Percentiles rank a stretch among this genome's conserved stretches.
Evolutionary conservation across 2,329 filamentous ascomycete genomes (phyloP).

Genomic region (Geosmithia putterillii): DNA sequence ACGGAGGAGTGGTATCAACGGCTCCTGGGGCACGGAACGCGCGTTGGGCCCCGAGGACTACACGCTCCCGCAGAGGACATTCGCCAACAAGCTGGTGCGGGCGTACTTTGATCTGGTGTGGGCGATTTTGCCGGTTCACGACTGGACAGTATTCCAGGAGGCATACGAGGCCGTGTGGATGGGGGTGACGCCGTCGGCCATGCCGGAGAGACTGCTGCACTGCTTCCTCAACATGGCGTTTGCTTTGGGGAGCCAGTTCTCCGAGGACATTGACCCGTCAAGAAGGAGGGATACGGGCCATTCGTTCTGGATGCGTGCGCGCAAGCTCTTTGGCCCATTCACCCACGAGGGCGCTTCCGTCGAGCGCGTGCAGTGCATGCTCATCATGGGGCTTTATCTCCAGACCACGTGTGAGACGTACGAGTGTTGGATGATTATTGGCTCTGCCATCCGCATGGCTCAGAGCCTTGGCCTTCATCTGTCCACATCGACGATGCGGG

Average conservation of each 20-base stretch:
- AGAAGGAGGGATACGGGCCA: slow-evolving; percentile 1
- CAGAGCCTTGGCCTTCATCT: slow-evolving; percentile 32
- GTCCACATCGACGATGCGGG: not conserved
- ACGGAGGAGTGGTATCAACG: not conserved
- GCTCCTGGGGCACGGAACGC: no score
- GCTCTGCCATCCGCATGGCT: slow-evolving; percentile 31
- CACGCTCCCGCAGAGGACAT: not conserved
- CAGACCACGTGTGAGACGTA: slow-evolving; percentile 33
- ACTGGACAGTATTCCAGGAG: slow-evolving; percentile 1
- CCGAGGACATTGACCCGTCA: not conserved
- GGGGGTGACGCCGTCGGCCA: not conserved
- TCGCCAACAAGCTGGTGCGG: slow-evolving; percentile 1
- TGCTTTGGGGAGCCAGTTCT: slow-evolving; percentile 5
- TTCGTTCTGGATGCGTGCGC: slow-evolving; percentile 2
- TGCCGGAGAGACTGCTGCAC: slow-evolving; percentile 1
- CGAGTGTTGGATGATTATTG: slow-evolving; percentile 35
- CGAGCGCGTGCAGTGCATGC: slow-evolving; percentile 29
- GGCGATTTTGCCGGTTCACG: slow-evolving; percentile 2
- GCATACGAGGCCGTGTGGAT: slow-evolving; percentile 1
- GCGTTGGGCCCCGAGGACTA: not conserved
- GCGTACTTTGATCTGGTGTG: slow-evolving; percentile 1
- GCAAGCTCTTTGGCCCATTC: slow-evolving; percentile 1
- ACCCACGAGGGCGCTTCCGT: slow-evolving; percentile 13
- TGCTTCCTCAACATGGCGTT: slow-evolving; percentile 4
- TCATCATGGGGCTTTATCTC: slow-evolving; percentile 33